Percentiles rank a stretch among this genome's conserved stretches.
Conservation (phyloP, 2,329 filamentous ascomycete species). For the Tolypocladium album region DNA sequence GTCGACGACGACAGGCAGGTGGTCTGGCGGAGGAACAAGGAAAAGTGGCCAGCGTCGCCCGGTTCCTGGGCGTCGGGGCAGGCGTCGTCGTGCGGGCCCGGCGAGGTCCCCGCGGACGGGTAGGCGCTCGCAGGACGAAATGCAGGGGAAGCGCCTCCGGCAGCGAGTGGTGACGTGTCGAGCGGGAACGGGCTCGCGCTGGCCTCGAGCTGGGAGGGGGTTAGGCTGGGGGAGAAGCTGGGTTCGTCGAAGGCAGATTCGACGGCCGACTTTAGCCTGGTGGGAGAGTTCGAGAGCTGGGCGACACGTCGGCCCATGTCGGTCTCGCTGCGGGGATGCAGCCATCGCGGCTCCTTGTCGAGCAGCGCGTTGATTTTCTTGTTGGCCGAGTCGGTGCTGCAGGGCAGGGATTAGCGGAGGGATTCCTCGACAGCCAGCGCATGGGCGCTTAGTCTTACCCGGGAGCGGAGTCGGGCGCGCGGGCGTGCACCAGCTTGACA, state of each 20-base stretch:
- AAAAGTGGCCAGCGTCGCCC: constrained; percentile 7
- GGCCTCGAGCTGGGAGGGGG: background rate
- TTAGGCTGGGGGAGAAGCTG: constrained; percentile 3
- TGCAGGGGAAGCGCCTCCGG: background rate
- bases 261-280: constrained; percentile 10
- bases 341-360: constrained; percentile 48
- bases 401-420: background rate
- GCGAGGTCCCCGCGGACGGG: background rate
- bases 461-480: constrained; percentile 29
- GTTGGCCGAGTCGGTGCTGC: constrained; percentile 37
- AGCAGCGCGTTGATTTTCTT: constrained; percentile 46
- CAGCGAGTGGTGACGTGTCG: background rate
- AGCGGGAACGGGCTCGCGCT: constrained; percentile 2
- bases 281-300: constrained; percentile 29
- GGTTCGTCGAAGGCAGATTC: background rate
- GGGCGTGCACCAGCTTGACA: constrained; percentile 32
- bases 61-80: background rate
- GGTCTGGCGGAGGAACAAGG: constrained; percentile 18
- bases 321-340: constrained; percentile 37
- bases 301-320: constrained; percentile 41
- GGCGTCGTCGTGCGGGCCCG: background rate
- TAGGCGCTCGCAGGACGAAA: background rate
- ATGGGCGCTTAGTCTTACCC: constrained; percentile 24
- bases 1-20: constrained; percentile 28
- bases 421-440: background rate